These are phyloP conservation scores for Microbotryum violaceum DNA, from an alignment of 1,284 basidiomycete species.

Conservation along the genomic window DNA sequence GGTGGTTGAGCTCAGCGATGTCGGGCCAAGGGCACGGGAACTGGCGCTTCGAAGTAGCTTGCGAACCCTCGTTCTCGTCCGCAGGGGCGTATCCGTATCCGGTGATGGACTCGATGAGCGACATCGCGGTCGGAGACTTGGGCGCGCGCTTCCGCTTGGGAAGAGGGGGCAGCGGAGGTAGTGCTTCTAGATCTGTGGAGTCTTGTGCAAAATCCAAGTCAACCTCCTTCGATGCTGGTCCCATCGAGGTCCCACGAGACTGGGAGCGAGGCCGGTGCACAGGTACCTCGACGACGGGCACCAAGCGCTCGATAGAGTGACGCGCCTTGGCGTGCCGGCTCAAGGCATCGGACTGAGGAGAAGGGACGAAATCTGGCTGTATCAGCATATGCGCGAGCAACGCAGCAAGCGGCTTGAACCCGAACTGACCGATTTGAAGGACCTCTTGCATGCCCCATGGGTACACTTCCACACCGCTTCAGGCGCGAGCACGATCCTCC, in stretches of 20 bases:
- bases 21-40: background rate
- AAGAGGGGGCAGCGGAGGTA: background rate
- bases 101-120: slow-evolving; percentile 3
- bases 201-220: too few relatives aligned
- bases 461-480: too few relatives aligned
- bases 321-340: background rate
- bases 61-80: background rate
- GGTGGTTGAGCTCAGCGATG: background rate
- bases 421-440: slow-evolving; percentile 13
- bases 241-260: background rate
- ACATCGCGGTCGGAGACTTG: slow-evolving; percentile 6
- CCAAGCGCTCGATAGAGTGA: slow-evolving; percentile 1
- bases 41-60: background rate
- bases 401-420: background rate
- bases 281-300: too few relatives aligned
- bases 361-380: background rate
- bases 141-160: background rate
- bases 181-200: background rate
- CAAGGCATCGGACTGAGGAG: slow-evolving; percentile 1
- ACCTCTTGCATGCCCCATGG: slow-evolving; percentile 4
- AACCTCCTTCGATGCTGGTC: too few relatives aligned
- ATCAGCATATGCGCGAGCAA: background rate
- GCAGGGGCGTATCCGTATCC: too few relatives aligned
- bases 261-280: background rate
- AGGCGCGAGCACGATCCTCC: background rate